phyloP scores from a whole-genome alignment of 2,329 filamentous ascomycete genomes.

The Parastagonospora avenae region DNA sequence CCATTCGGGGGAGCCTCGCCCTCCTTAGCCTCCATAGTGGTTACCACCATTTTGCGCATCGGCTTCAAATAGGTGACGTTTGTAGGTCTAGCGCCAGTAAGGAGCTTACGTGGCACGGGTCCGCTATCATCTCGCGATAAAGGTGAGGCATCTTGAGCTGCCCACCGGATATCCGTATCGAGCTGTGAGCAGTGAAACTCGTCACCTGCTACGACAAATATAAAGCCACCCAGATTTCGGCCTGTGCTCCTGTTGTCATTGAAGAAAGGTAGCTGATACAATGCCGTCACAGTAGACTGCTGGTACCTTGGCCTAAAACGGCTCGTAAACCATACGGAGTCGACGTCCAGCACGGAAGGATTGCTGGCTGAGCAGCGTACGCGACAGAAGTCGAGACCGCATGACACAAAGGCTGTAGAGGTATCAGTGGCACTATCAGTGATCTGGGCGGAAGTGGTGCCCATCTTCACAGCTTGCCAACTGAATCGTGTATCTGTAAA shows the following conservation, averaged over 20 bases:
- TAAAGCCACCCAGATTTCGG: constrained; percentile 49
- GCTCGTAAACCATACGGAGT: constrained; percentile 47
- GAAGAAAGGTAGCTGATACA: constrained; percentile 35
- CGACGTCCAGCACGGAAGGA: constrained; percentile 23
- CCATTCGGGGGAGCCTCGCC: constrained; percentile 33
- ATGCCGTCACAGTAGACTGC: constrained; percentile 38
- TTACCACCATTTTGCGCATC: constrained; percentile 56
- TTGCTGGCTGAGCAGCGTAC: constrained; percentile 24
- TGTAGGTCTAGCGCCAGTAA: constrained; percentile 32
- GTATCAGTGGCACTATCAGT: constrained; percentile 26
- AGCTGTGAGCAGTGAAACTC: constrained; percentile 56
- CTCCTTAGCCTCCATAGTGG: constrained; percentile 48
- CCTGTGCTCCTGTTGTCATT: constrained; percentile 40
- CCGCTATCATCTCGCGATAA: constrained; percentile 10
- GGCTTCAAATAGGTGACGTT: constrained; percentile 51
- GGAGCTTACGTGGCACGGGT: constrained; percentile 33
- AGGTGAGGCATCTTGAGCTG: constrained; percentile 1
- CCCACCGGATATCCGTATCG: constrained; percentile 41
- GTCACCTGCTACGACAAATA: constrained; percentile 56
- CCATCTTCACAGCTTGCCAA: constrained; percentile 28
- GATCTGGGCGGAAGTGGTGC: constrained; percentile 34
- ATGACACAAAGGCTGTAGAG: constrained; percentile 44
- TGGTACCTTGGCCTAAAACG: constrained; percentile 30
- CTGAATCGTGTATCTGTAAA: constrained; percentile 1
- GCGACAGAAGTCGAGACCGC: constrained; percentile 46